phyloP scores from a whole-genome alignment of 768 basidiomycete species.

The Termitomyces titanicus region DNA sequence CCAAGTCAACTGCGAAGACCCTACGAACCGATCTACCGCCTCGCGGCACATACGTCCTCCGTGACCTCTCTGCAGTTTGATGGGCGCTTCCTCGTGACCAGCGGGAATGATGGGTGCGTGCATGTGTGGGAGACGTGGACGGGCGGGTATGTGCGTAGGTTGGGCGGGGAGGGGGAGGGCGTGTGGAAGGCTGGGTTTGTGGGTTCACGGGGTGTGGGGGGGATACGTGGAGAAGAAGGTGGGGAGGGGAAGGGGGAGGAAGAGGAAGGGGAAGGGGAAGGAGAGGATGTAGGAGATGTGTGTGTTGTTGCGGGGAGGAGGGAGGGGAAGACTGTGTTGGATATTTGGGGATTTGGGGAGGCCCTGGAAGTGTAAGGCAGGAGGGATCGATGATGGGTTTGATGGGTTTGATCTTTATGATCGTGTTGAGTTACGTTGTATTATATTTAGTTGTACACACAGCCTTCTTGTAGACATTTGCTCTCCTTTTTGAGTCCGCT shows the following conservation, averaged over 20 bases:
- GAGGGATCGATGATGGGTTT: too few relatives aligned
- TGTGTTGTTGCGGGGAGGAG: slow-evolving; percentile 82
- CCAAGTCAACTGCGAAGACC: not conserved
- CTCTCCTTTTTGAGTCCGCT: too few relatives aligned
- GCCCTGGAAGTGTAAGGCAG: too few relatives aligned
- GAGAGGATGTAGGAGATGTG: slow-evolving; percentile 44
- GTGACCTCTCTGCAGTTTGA: slow-evolving; percentile 89
- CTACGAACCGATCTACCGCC: slow-evolving; percentile 51
- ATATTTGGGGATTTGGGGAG: slow-evolving; percentile 69
- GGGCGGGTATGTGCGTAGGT: slow-evolving; percentile 64
- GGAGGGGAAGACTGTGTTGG: slow-evolving; percentile 79
- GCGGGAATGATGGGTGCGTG: slow-evolving; percentile 84
- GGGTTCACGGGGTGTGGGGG: not conserved
- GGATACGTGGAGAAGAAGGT: not conserved
- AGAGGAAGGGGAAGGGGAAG: not conserved
- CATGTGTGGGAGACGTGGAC: slow-evolving; percentile 65
- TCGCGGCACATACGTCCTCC: slow-evolving; percentile 86
- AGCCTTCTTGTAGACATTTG: too few relatives aligned
- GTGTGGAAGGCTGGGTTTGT: slow-evolving; percentile 87
- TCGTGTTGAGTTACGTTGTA: too few relatives aligned
- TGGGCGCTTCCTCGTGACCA: slow-evolving; percentile 73
- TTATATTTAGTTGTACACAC: too few relatives aligned
- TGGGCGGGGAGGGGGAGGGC: slow-evolving; percentile 73
- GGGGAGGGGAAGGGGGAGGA: not conserved
- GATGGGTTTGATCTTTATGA: too few relatives aligned